A percentile compares a stretch with the other conserved stretches of the same genome.
These are phyloP conservation scores for Populus davidiana DNA, from an alignment of 345 rosid species.

Conservation along the genomic window DNA sequence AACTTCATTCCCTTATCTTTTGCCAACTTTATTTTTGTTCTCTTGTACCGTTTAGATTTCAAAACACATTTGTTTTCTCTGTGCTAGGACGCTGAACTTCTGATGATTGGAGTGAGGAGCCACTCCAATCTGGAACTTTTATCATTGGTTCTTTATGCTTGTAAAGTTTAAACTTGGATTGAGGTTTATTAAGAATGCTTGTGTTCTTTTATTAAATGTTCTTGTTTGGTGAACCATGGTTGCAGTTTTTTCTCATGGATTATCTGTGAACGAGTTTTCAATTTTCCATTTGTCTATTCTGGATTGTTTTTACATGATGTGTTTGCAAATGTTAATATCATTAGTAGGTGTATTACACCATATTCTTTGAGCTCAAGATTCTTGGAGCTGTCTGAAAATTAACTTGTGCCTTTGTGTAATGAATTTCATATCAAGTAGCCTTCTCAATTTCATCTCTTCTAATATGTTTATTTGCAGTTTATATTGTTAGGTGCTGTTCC, in stretches of 20 bases:
- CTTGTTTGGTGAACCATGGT: background rate
- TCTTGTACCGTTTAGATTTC: background rate
- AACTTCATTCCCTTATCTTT: background rate
- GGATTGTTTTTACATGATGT: background rate
- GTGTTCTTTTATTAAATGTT: background rate
- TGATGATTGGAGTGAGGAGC: background rate
- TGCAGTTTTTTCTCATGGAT: background rate
- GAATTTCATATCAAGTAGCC: background rate
- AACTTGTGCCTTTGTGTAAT: background rate
- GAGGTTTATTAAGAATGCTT: background rate
- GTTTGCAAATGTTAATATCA: background rate
- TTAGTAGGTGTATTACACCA: background rate
- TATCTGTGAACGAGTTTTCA: background rate
- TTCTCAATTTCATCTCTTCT: background rate
- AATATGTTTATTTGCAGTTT: constrained; percentile 14
- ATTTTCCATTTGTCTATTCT: background rate
- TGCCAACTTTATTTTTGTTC: background rate
- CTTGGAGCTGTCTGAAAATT: background rate
- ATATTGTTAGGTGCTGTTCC: constrained; percentile 38
- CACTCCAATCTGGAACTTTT: background rate
- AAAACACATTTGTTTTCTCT: background rate
- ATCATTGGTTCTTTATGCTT: background rate
- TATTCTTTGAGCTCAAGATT: background rate
- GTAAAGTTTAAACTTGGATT: background rate
- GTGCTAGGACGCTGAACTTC: background rate